Evolutionary conservation across 2,329 filamentous ascomycete species (phyloP).

Genomic region (Alternaria rosae): DNA sequence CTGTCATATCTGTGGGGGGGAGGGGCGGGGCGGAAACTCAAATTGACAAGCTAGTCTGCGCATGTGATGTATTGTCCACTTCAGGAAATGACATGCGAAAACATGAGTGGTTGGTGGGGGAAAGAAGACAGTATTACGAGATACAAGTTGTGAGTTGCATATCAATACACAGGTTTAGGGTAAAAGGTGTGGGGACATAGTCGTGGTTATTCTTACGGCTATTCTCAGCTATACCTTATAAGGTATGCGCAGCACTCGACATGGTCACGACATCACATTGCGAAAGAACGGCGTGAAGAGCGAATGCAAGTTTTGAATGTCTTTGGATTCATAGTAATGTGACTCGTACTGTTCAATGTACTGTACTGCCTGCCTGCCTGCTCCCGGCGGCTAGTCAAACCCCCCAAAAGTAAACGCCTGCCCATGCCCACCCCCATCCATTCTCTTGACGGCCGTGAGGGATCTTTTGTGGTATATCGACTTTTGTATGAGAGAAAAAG

Average conservation of each 20-base stretch:
- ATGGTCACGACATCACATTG: background rate
- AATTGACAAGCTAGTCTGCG: background rate
- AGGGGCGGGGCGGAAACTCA: background rate
- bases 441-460: slow-evolving; percentile 20
- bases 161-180: background rate
- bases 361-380: background rate
- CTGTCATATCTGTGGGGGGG: background rate
- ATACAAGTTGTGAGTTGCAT: background rate
- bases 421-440: slow-evolving; percentile 12
- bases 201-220: background rate
- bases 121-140: background rate
- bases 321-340: background rate
- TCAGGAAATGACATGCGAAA: background rate
- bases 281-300: background rate
- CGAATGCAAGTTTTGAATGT: background rate
- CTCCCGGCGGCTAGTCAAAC: slow-evolving; percentile 1
- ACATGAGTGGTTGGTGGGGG: background rate
- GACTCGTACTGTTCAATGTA: background rate
- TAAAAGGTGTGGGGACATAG: background rate
- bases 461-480: slow-evolving; percentile 32
- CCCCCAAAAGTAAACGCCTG: slow-evolving; percentile 11
- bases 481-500: slow-evolving; percentile 23
- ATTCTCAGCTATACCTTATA: background rate
- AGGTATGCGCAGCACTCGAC: background rate
- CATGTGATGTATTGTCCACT: background rate